Percentiles rank a stretch among this genome's conserved stretches.
Evolutionary conservation across 805 yeast genomes (phyloP).

Genomic region (Zygosaccharomyces lentus): DNA sequence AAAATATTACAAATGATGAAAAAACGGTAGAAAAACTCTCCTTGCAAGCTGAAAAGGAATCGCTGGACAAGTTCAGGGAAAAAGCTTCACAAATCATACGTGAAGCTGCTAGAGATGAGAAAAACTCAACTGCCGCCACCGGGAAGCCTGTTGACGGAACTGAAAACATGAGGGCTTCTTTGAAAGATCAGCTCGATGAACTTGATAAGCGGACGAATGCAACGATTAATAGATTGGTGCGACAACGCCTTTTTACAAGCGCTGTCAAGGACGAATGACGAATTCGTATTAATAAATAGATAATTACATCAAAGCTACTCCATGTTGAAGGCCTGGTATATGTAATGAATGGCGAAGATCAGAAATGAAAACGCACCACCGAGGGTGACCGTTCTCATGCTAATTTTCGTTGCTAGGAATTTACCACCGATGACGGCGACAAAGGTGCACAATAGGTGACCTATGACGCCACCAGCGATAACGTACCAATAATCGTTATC

Average conservation of each 20-base stretch:
- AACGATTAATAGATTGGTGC: constrained; percentile 38
- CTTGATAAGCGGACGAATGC: constrained; percentile 42
- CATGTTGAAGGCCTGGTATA: constrained; percentile 54
- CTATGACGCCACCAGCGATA: constrained; percentile 81
- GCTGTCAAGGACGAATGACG: constrained; percentile 6
- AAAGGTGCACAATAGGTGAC: constrained; percentile 83
- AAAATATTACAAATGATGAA: not conserved
- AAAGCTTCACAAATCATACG: constrained; percentile 2
- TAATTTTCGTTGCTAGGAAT: constrained; percentile 79
- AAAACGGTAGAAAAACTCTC: not conserved
- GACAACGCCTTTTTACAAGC: constrained; percentile 31
- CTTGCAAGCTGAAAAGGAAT: not conserved
- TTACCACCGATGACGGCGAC: constrained; percentile 95
- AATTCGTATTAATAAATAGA: not conserved
- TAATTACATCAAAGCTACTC: not conserved
- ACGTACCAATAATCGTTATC: constrained; percentile 89
- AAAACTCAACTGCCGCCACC: constrained; percentile 4
- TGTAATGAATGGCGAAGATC: constrained; percentile 73
- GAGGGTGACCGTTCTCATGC: constrained; percentile 86
- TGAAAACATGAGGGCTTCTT: constrained; percentile 38
- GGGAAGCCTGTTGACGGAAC: constrained; percentile 22
- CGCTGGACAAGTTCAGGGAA: not conserved
- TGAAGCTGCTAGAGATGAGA: constrained; percentile 7
- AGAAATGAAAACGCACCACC: constrained; percentile 89
- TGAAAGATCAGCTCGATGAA: constrained; percentile 37